Percentiles rank a stretch among this genome's conserved stretches.
These are phyloP conservation scores for Cyanidiococcus yangmingshanensis DNA, from an alignment of 23 red algal species.

Conservation along the genomic window DNA sequence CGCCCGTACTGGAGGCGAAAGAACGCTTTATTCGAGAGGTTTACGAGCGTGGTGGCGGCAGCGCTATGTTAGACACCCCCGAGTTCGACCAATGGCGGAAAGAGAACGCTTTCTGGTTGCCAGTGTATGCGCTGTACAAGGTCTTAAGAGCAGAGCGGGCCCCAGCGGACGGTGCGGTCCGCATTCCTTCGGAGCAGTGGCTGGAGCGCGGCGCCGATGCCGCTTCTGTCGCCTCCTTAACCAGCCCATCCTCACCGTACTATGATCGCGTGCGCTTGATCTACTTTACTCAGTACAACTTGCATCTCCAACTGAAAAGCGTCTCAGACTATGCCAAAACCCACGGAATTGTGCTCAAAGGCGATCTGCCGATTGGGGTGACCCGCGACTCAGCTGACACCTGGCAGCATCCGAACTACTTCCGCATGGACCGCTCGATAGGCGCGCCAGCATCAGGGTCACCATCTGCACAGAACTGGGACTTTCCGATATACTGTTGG, in stretches of 20 bases:
- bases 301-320: constrained; percentile 73
- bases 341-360: constrained; percentile 60
- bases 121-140: constrained; percentile 74
- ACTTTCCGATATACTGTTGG: constrained; percentile 27
- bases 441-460: background rate
- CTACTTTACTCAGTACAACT: constrained; percentile 82
- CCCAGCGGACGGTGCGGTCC: constrained; percentile 13
- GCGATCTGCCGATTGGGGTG: constrained; percentile 87
- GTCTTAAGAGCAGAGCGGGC: constrained; percentile 58
- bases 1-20: constrained; percentile 53
- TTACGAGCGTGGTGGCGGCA: constrained; percentile 37
- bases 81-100: constrained; percentile 56
- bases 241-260: constrained; percentile 42
- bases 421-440: constrained; percentile 45
- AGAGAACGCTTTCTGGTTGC: constrained; percentile 57
- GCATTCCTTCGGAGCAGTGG: constrained; percentile 38
- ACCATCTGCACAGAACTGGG: constrained; percentile 22
- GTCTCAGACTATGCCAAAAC: constrained; percentile 55
- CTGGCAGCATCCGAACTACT: constrained; percentile 77
- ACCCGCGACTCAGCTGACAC: constrained; percentile 85
- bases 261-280: constrained; percentile 68
- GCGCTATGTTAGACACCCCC: constrained; percentile 34
- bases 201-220: constrained; percentile 32
- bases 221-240: constrained; percentile 33
- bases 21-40: constrained; percentile 42